Percentiles rank a stretch among this genome's conserved stretches.
Conservation (phyloP, 2,329 filamentous ascomycete genomes). For the Penicillium sp. region DNA sequence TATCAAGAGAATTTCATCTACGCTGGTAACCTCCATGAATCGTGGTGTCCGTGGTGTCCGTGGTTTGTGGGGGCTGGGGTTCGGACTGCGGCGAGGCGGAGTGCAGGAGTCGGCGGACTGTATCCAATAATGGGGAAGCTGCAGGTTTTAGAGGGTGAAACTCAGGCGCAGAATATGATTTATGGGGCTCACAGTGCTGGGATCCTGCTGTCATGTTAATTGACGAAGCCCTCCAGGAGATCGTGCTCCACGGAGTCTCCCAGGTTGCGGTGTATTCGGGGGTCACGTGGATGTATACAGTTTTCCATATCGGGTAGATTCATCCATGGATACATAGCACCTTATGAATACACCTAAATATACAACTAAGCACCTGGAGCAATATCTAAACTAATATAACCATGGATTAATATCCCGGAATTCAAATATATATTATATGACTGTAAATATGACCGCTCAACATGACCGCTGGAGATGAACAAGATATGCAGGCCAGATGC, state of each 20-base stretch:
- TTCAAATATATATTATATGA: neutral
- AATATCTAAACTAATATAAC: neutral
- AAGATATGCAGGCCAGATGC: neutral
- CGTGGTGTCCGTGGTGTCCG: neutral
- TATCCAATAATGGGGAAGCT: neutral
- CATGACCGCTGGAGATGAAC: neutral
- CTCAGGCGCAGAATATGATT: neutral
- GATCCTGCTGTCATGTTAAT: neutral
- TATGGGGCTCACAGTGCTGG: neutral
- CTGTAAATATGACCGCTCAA: neutral
- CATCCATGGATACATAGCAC: neutral
- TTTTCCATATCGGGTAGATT: slow-evolving; percentile 4
- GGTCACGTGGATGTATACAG: slow-evolving; percentile 18
- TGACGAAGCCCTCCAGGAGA: neutral
- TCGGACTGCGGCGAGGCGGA: slow-evolving; percentile 6
- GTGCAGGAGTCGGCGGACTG: neutral
- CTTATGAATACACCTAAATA: neutral
- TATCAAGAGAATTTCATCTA: slow-evolving; percentile 23
- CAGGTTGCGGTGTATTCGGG: neutral
- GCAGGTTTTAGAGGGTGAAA: neutral
- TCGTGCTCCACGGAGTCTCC: neutral
- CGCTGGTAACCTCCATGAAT: slow-evolving; percentile 5
- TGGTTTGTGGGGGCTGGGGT: slow-evolving; percentile 6
- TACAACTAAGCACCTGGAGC: neutral
- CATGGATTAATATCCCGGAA: neutral